A percentile compares a stretch with the other conserved stretches of the same genome.
Conservation (phyloP, 2,329 filamentous ascomycete genomes). For the Pseudogymnoascus sp. region DNA sequence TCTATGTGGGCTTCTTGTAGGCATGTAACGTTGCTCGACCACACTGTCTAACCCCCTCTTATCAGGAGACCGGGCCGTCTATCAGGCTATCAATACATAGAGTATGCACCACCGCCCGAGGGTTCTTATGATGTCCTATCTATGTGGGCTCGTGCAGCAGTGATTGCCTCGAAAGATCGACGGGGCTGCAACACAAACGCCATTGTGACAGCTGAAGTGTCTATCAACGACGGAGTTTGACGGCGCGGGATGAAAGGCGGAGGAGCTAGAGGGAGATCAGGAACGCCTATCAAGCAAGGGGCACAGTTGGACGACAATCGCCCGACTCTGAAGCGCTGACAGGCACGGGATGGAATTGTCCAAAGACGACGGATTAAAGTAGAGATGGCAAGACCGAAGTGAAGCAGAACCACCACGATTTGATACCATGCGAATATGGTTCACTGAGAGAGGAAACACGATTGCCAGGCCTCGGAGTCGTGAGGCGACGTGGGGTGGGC, state of each 20-base stretch:
- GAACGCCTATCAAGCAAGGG: not conserved
- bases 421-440: not conserved
- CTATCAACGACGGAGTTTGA: not conserved
- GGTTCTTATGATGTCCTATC: not conserved
- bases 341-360: not conserved
- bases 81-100: constrained; percentile 1
- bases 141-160: not conserved
- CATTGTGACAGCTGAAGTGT: not conserved
- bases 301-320: not conserved
- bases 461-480: not conserved
- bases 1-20: not conserved
- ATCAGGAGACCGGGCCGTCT: not conserved
- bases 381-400: not conserved
- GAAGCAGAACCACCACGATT: not conserved
- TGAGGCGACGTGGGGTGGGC: not conserved
- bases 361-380: not conserved
- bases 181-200: not conserved
- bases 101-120: not conserved
- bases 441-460: not conserved
- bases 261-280: not conserved
- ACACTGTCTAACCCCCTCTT: not conserved
- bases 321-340: not conserved
- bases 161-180: not conserved
- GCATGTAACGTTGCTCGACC: constrained; percentile 3
- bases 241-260: not conserved